These are phyloP conservation scores for Cyberlindnera suaveolens DNA, from an alignment of 805 yeast genomes.

Conservation along the genomic window DNA sequence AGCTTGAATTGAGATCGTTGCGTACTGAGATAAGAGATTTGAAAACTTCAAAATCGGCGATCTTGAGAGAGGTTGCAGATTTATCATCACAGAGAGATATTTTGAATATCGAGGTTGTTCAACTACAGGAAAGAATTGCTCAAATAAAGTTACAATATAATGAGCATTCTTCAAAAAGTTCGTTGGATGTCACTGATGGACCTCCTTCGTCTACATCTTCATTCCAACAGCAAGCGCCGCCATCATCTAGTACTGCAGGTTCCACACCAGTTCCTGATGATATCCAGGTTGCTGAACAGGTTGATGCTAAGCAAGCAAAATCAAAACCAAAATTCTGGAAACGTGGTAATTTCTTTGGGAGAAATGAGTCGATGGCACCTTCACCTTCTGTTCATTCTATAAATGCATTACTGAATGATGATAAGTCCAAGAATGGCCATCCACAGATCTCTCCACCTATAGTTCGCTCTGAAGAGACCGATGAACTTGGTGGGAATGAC, in stretches of 20 bases:
- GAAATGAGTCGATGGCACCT: constrained; percentile 13
- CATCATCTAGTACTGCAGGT: constrained; percentile 1
- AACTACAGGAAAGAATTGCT: constrained; percentile 17
- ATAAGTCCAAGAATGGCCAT: constrained; percentile 14
- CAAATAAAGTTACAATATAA: constrained; percentile 9
- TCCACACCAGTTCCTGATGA: constrained; percentile 4
- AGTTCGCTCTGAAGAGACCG: constrained; percentile 27
- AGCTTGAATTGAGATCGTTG: constrained; percentile 33
- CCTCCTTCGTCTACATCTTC: constrained; percentile 3
- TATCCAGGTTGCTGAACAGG: constrained; percentile 5
- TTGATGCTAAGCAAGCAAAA: constrained; percentile 16
- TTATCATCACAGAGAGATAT: constrained; percentile 41
- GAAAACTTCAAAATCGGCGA: constrained; percentile 35
- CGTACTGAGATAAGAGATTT: constrained; percentile 36
- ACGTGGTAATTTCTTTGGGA: constrained; percentile 17
- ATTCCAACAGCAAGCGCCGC: constrained; percentile 4
- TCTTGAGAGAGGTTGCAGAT: constrained; percentile 45
- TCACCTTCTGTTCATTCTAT: constrained; percentile 18
- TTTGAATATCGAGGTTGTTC: constrained; percentile 35
- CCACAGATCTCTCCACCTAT: constrained; percentile 32
- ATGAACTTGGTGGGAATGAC: constrained; percentile 29
- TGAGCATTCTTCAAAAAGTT: constrained; percentile 5
- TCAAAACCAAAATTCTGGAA: constrained; percentile 29
- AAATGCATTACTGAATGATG: constrained; percentile 10
- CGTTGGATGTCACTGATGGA: constrained; percentile 4